Conservation (phyloP, 139 green algal genomes). For the Chlamydomonas sp. region DNA sequence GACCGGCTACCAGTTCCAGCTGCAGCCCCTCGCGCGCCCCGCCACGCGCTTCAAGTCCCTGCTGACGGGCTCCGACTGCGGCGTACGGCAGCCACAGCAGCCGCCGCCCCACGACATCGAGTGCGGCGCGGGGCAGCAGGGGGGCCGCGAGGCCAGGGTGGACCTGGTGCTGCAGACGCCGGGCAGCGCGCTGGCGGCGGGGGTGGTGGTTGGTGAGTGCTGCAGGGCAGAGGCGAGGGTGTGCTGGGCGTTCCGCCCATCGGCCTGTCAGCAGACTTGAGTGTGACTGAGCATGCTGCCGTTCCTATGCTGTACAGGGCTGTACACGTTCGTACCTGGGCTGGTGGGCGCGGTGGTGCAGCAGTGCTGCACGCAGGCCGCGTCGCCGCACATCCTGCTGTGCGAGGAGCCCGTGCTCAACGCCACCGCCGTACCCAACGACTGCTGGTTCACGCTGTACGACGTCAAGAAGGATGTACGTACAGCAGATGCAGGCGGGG, state of each 20-base stretch:
- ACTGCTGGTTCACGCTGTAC: constrained; percentile 38
- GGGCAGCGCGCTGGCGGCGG: constrained; percentile 2
- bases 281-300: no score
- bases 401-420: neutral
- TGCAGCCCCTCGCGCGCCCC: constrained; percentile 18
- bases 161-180: constrained; percentile 29
- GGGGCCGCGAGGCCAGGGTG: neutral
- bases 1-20: constrained; percentile 29
- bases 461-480: constrained; percentile 1
- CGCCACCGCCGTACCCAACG: neutral
- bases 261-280: no score
- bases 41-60: neutral
- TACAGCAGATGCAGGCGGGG: no score
- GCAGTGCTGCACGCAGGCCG: constrained; percentile 21
- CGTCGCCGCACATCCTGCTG: constrained; percentile 28
- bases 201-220: constrained; percentile 20
- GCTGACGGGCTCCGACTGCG: neutral
- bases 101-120: constrained; percentile 18
- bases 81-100: neutral
- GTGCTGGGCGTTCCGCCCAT: no score
- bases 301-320: neutral
- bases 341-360: constrained; percentile 28
- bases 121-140: neutral
- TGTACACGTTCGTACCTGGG: constrained; percentile 18
- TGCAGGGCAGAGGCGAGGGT: no score